Evolutionary conservation across 495 filamentous ascomycete genomes (phyloP).

Genomic region (Chaetomium tenue): DNA sequence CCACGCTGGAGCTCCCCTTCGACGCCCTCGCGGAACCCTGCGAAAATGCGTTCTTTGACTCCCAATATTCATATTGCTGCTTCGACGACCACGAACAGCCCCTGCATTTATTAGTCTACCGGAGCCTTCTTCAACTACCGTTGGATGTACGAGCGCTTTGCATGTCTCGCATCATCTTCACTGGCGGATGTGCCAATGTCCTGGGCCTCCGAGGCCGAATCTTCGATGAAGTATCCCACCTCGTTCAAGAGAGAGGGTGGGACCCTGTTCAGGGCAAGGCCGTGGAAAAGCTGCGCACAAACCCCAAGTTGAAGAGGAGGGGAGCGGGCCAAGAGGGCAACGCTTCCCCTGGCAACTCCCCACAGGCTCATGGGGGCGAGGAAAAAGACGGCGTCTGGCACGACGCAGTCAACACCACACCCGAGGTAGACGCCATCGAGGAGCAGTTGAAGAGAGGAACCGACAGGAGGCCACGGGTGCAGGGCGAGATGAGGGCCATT

Average conservation of each 20-base stretch:
- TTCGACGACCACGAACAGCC: constrained; percentile 85
- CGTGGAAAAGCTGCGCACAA: constrained; percentile 54
- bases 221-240: constrained; percentile 64
- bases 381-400: constrained; percentile 38
- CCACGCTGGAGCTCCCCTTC: constrained; percentile 62
- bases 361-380: constrained; percentile 12
- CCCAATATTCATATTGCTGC: constrained; percentile 41
- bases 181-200: constrained; percentile 76
- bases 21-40: constrained; percentile 66
- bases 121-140: constrained; percentile 68
- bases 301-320: constrained; percentile 50
- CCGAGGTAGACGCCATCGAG: constrained; percentile 63
- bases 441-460: constrained; percentile 55
- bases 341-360: constrained; percentile 23
- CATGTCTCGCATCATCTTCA: constrained; percentile 87
- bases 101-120: constrained; percentile 70
- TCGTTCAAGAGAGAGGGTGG: constrained; percentile 72
- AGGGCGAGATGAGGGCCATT: constrained; percentile 67
- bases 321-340: constrained; percentile 34
- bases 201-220: constrained; percentile 79
- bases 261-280: constrained; percentile 65
- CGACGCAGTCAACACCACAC: constrained; percentile 46
- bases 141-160: constrained; percentile 78
- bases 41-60: constrained; percentile 71
- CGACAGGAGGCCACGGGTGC: constrained; percentile 47